Conservation (phyloP, 1,284 basidiomycete genomes). For the Cutaneotrichosporon sp. region DNA sequence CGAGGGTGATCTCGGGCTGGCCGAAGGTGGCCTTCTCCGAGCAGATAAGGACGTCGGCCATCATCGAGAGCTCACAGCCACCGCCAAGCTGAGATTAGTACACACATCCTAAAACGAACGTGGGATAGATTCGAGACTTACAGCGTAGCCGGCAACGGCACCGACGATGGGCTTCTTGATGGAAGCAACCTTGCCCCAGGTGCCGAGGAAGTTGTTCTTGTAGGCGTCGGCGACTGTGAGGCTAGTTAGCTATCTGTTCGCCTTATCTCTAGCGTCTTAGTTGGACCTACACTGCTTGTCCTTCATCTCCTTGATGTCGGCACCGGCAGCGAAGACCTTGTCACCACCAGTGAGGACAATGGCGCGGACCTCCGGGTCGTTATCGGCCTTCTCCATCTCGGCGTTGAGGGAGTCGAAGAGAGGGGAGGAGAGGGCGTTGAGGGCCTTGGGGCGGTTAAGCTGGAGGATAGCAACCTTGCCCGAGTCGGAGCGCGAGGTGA, state of each 20-base stretch:
- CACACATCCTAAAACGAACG: neutral
- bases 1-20: conserved; percentile 96
- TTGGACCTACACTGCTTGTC: conserved; percentile 74
- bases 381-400: conserved; percentile 67
- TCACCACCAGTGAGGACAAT: conserved; percentile 92
- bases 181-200: conserved; percentile 72
- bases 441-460: conserved; percentile 90
- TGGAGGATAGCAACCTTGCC: conserved; percentile 77
- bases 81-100: conserved; percentile 67
- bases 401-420: conserved; percentile 73
- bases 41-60: conserved; percentile 93
- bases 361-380: conserved; percentile 67
- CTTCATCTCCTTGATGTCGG: conserved; percentile 61
- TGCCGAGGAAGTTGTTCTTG: conserved; percentile 79
- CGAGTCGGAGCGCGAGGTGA: conserved; percentile 34
- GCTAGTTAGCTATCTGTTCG: neutral
- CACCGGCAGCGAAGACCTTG: conserved; percentile 77
- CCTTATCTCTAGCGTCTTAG: neutral
- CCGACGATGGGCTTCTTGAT: conserved; percentile 92
- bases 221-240: conserved; percentile 77
- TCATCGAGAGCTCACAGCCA: conserved; percentile 92
- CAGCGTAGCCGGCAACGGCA: conserved; percentile 91
- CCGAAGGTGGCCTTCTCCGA: conserved; percentile 89
- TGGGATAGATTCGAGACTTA: conserved; percentile 51
- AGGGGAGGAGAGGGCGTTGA: conserved; percentile 84